These are phyloP conservation scores for Fusarium brachygibbosum DNA, from an alignment of 2,329 filamentous ascomycete species.

Conservation along the genomic window DNA sequence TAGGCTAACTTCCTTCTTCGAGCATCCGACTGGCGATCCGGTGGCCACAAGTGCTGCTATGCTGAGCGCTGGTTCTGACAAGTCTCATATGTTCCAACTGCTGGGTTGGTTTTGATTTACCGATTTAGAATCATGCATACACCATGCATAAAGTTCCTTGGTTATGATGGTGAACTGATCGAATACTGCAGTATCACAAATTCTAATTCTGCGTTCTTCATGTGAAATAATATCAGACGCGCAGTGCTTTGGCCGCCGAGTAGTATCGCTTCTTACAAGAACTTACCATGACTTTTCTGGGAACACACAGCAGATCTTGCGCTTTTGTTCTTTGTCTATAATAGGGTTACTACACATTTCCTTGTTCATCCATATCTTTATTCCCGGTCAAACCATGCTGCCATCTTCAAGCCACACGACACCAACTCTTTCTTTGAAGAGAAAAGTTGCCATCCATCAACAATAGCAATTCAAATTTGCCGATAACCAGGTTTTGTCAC, in stretches of 20 bases:
- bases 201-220: neutral
- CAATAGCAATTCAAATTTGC: neutral
- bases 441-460: neutral
- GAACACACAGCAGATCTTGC: neutral
- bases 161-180: neutral
- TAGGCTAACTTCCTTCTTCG: neutral
- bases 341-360: neutral
- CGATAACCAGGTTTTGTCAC: neutral
- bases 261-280: neutral
- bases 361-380: neutral
- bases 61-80: neutral
- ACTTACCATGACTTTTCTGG: neutral
- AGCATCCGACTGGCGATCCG: neutral
- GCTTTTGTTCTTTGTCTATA: neutral
- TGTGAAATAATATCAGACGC: neutral
- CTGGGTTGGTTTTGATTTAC: neutral
- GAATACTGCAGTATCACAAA: neutral
- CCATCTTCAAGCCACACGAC: constrained; percentile 1
- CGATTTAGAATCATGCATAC: neutral
- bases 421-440: neutral
- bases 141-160: neutral
- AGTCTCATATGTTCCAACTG: neutral
- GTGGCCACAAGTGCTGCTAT: neutral
- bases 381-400: constrained; percentile 12
- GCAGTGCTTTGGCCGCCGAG: neutral